Conservation (phyloP, 2,329 filamentous ascomycete genomes). For the Neofusicoccum cordaticola region DNA sequence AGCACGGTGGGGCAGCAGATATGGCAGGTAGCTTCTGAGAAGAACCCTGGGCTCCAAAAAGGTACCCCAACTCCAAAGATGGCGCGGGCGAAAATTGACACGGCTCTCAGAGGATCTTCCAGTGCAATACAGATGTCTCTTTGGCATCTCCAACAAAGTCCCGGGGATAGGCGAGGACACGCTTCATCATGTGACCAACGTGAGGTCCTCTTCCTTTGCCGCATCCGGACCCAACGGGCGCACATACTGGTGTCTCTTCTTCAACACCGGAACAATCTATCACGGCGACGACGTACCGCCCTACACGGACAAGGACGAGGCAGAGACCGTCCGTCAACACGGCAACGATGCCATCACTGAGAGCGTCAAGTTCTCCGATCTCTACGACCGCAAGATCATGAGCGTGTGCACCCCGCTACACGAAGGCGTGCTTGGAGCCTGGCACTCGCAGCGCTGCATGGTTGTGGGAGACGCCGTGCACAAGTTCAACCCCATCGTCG, state of each 20-base stretch:
- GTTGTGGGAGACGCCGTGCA: constrained; percentile 6
- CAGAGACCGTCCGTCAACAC: neutral
- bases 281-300: neutral
- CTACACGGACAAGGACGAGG: neutral
- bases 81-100: neutral
- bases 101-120: neutral
- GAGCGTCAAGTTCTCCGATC: neutral
- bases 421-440: neutral
- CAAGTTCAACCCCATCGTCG: constrained; percentile 10
- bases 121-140: neutral
- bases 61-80: neutral
- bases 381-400: neutral
- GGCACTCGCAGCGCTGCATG: neutral
- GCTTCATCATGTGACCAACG: neutral
- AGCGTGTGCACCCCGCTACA: neutral
- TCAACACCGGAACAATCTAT: neutral
- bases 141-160: neutral
- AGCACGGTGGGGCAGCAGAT: neutral
- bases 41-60: neutral
- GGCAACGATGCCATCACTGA: neutral
- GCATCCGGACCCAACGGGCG: neutral
- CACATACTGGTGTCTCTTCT: neutral
- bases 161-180: neutral
- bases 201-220: neutral
- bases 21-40: neutral